Evolutionary conservation across 2,329 filamentous ascomycete species (phyloP).

Genomic region (Cladosporium halotolerans): DNA sequence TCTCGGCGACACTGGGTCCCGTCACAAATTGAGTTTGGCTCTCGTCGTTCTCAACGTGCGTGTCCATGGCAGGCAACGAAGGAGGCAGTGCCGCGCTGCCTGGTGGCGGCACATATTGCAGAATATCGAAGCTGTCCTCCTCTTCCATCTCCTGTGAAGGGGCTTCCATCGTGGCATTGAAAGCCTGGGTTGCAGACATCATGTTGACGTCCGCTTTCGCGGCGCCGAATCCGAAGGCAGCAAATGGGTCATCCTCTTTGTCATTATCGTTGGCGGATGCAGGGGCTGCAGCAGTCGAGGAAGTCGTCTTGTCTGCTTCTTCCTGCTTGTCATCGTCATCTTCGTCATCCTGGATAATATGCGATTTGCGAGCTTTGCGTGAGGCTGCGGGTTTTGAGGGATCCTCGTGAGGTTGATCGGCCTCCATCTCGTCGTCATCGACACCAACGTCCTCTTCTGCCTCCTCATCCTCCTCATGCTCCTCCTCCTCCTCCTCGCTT

Average conservation of each 20-base stretch:
- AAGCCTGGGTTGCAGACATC: slow-evolving; percentile 31
- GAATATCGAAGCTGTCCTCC: slow-evolving; percentile 39
- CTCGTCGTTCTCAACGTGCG: slow-evolving; percentile 28
- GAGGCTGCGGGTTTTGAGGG: slow-evolving; percentile 12
- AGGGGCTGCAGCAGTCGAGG: neutral
- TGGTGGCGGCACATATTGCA: slow-evolving; percentile 29
- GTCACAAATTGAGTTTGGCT: slow-evolving; percentile 2
- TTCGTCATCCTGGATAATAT: slow-evolving; percentile 31
- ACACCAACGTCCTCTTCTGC: slow-evolving; percentile 29
- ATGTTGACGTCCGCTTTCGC: slow-evolving; percentile 12
- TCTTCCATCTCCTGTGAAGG: slow-evolving; percentile 27
- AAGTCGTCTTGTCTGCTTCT: neutral
- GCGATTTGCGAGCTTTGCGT: slow-evolving; percentile 26
- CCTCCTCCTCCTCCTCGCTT: slow-evolving; percentile 31
- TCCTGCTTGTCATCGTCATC: slow-evolving; percentile 22
- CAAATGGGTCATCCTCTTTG: slow-evolving; percentile 27
- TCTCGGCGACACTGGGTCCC: slow-evolving; percentile 19
- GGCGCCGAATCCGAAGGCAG: slow-evolving; percentile 28
- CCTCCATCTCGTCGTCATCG: slow-evolving; percentile 17
- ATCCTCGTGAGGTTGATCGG: neutral
- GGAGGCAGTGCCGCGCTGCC: slow-evolving; percentile 24
- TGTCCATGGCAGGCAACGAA: slow-evolving; percentile 16
- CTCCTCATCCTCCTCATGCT: slow-evolving; percentile 21
- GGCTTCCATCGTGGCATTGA: slow-evolving; percentile 32
- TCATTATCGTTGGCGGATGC: neutral